Evolutionary conservation across 257 asterid species (phyloP), one percentile per base, ranked within the genome.

Genomic region (Voacanga thouarsii): DNA sequence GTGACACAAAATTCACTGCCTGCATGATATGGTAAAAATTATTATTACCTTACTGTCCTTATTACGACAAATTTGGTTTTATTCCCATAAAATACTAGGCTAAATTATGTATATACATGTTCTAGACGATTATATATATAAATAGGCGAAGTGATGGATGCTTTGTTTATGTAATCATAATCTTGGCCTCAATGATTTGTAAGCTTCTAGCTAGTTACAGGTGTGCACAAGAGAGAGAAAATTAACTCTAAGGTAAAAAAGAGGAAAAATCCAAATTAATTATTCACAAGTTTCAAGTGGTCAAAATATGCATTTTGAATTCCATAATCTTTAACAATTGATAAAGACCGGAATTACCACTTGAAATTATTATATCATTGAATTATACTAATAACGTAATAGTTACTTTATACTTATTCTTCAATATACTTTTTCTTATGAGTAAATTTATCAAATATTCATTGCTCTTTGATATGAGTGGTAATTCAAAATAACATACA

Each of bases 141-240:
- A 44, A 39, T 30, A 16, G 26, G 50, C 37, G 28, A 50, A 43
- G 26, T n/a, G 59, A 41, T 57, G n/a, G n/a, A 8, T 33, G 23
- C 37, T 65, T 65, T 39, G 55, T 61, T 49, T 78, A 63, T 75
- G 68, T 64, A 75, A 80, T 75, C 77, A 80, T 60, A 19, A 33
- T 51, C 45, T 76, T 76, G 84, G 71, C 50, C 12, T 71, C 60
- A 76, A 37, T 80, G 61, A 70, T 79, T 75, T 82, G 82, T 74
- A 74, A 77, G 68, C 59, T 69, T 70, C 61, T 65, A 23, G 43
- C 61, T 65, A 23, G 43, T 37, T 26, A 77, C n/a, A 18, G 3
- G 43, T 3, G 56, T 11, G 14, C 16, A 16, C 23, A 23, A 24
- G 45, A 1, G 61, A 43, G 33, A 66, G 39, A 24, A 11, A 70